Evolutionary conservation across 169 alveolate species (phyloP), one percentile per base, ranked within the genome.

Genomic region (Cryptosporidium tyzzeri): DNA sequence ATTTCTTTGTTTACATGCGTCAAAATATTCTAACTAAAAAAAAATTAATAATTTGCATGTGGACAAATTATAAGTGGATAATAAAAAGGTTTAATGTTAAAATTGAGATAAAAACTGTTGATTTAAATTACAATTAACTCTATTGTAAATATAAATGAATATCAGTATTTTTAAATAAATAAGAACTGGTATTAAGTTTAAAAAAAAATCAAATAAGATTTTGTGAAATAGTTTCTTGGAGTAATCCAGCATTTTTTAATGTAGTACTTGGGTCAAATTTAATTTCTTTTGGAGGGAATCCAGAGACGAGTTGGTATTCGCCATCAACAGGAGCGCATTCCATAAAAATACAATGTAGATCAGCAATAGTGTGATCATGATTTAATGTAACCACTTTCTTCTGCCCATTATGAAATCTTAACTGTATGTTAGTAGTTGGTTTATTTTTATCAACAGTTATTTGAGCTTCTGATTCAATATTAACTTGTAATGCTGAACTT

Each of bases 311-410:
- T 26, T 91, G 70, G 87, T 91, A 94, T n/a, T 92, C 92, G 3
- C 97, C 97, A 58, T 93, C 94, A 44, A 95, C 95, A 12, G 97
- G 97, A 1, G 97, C 97, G 12, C 95, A 94, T 45, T 85, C 92
- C 94, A 86, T 93, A 10, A 95, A 86, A 51, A 92, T 92, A 61
- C 85, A 92, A 84, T 91, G 95, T 48, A 95, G 44, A 65, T 92
- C 95, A 12, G 91, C 92, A 9, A 95, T 93, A 31, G 95, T 92
- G 69, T 93, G 85, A 31, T 33, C 71, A 0, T 91, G 58, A 68
- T 95, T 94, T 45, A 95, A 84, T 48, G 93, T 86, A 41, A 94
- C 87, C 5, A 91, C 91, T 18, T 92, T 91, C n/a, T 93, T 91
- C 65, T 95, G 95, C 16, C 98, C 98, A 71, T 95, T 94, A 69